phyloP scores from a whole-genome alignment of 2,329 filamentous ascomycete species.

The Cyclaneusma minus region DNA sequence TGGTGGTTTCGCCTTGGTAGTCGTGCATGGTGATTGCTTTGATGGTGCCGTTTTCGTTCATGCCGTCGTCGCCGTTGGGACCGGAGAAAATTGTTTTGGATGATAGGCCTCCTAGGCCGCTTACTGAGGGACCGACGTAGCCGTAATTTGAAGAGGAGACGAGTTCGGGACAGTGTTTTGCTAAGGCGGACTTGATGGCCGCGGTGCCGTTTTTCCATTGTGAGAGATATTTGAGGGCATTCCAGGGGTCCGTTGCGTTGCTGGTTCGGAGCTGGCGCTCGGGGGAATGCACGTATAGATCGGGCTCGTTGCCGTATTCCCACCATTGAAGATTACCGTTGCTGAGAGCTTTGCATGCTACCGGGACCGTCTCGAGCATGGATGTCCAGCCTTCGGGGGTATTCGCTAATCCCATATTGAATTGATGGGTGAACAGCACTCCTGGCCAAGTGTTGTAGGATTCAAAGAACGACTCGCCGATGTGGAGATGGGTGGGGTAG shows the following conservation, averaged over 20 bases:
- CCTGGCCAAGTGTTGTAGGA: slow-evolving; percentile 41
- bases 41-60: slow-evolving; percentile 32
- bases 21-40: slow-evolving; percentile 42
- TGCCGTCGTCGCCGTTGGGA: slow-evolving; percentile 36
- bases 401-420: slow-evolving; percentile 37
- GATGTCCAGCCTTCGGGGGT: slow-evolving; percentile 35
- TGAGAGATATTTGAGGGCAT: slow-evolving; percentile 35
- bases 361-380: slow-evolving; percentile 34
- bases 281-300: slow-evolving; percentile 36
- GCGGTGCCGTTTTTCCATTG: slow-evolving; percentile 42
- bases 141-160: slow-evolving; percentile 6
- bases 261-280: slow-evolving; percentile 32
- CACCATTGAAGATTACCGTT: slow-evolving; percentile 35
- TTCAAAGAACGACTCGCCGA: slow-evolving; percentile 47
- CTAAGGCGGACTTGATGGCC: slow-evolving; percentile 28
- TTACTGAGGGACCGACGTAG: background rate
- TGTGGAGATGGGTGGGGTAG: slow-evolving; percentile 43
- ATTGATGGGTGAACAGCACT: slow-evolving; percentile 42
- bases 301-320: slow-evolving; percentile 51
- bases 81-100: slow-evolving; percentile 40
- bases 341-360: slow-evolving; percentile 39
- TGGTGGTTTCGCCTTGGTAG: slow-evolving; percentile 44
- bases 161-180: slow-evolving; percentile 33
- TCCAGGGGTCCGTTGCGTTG: slow-evolving; percentile 29
- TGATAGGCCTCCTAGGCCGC: slow-evolving; percentile 12